Evolutionary conservation across 306 rosid genomes (phyloP), one percentile per base, ranked within the genome.

Genomic region (Cicer cuneatum): DNA sequence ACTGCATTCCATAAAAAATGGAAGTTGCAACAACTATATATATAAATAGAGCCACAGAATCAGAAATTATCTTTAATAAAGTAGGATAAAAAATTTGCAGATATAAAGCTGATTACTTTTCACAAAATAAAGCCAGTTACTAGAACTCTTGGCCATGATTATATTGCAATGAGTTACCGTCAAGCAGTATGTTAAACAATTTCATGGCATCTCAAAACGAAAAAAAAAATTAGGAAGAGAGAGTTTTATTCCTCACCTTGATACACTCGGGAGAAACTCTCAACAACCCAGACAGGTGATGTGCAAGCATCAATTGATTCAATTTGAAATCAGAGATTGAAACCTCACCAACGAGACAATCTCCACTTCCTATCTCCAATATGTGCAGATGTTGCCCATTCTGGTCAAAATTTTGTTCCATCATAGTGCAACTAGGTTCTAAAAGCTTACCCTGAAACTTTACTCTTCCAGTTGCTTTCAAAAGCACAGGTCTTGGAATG

Each of bases 221-320:
- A 42, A 75, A 29, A 29, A 29, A 29, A 29, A 29, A 29, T 69
- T 52, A 14, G 65, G 71, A 61, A 52, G 68, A 58, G 69, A 68
- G 68, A 61, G 15, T 59, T 39, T 60, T 53, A 54, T 72, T 70
- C 70, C 45, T 71, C 77, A 91, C 98, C 96, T 94, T 91, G 88
- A 94, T 79, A 79, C 49, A 51, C 73, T 87, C 83, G 0, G 80
- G 82, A 70, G 97, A 88, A 79, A 90, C 66, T 75, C 87, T 90
- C 82, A 94, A 79, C 46, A 64, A 66, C 56, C 98, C 98, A 60
- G 86, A 86, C 75, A 91, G 71, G 71, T 91, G 92, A 83, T 97
- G 96, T 16, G 93, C 97, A 81, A 94, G 90, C 89, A 87, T 85
- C 82, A 94, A 81, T 77, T 94, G 98, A 78, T 94, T 91, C 83